These are phyloP conservation scores for Golubevia sp. DNA, from an alignment of 1,284 basidiomycete genomes.

Conservation along the genomic window DNA sequence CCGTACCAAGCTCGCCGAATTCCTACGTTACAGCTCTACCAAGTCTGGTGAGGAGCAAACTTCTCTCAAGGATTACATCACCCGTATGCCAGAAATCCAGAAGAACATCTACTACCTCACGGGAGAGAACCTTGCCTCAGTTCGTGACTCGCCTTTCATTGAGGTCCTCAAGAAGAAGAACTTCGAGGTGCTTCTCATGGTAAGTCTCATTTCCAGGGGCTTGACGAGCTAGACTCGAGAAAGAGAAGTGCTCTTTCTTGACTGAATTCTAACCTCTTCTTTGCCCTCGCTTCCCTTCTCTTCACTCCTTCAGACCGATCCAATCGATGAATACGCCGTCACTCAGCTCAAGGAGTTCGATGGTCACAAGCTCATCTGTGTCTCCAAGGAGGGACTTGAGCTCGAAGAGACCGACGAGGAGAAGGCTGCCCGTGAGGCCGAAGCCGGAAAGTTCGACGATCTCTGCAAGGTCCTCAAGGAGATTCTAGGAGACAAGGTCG, in stretches of 20 bases:
- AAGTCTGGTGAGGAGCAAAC: conserved; percentile 90
- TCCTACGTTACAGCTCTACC: conserved; percentile 98
- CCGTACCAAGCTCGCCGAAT: conserved; percentile 98
- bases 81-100: conserved; percentile 98
- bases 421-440: conserved; percentile 88
- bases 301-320: neutral
- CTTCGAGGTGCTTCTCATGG: conserved; percentile 96
- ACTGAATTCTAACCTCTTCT: neutral
- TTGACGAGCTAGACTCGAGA: conserved; percentile 67
- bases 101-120: conserved; percentile 96
- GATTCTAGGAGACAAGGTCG: conserved; percentile 97
- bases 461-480: conserved; percentile 97
- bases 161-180: conserved; percentile 99
- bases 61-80: conserved; percentile 99
- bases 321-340: conserved; percentile 64
- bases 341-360: conserved; percentile 99
- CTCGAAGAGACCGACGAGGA: conserved; percentile 98
- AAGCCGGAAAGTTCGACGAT: conserved; percentile 81
- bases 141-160: conserved; percentile 96
- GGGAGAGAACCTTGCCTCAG: conserved; percentile 90
- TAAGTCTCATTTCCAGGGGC: neutral
- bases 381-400: conserved; percentile 99
- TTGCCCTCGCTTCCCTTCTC: neutral
- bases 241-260: neutral
- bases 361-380: conserved; percentile 95